Evolutionary conservation across 495 filamentous ascomycete genomes (phyloP).

Genomic region (Penicillium mononematosum): DNA sequence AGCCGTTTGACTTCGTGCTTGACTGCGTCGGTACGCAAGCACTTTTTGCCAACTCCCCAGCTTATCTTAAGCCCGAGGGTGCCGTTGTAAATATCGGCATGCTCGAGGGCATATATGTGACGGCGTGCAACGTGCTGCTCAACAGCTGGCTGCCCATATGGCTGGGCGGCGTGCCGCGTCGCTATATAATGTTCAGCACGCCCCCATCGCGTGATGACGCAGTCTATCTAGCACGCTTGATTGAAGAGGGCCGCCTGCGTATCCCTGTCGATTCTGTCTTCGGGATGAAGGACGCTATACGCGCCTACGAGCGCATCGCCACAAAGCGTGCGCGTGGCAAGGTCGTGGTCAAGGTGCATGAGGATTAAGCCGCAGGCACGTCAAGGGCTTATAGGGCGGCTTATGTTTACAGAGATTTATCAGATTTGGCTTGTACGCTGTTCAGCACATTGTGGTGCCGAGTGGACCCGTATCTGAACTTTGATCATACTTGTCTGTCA

Average conservation of each 20-base stretch:
- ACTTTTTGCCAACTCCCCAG: conserved; percentile 30
- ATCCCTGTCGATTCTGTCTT: conserved; percentile 39
- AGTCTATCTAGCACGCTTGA: conserved; percentile 24
- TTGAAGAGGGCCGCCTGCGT: conserved; percentile 33
- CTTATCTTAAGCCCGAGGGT: conserved; percentile 37
- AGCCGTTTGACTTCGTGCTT: conserved; percentile 39
- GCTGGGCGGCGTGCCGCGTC: conserved; percentile 39
- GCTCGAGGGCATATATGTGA: conserved; percentile 23
- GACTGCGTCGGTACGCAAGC: conserved; percentile 38
- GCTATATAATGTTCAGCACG: conserved; percentile 34
- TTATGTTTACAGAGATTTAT: too few species aligned
- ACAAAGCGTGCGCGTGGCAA: conserved; percentile 39
- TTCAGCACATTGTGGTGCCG: too few species aligned
- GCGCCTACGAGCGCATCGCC: conserved; percentile 34
- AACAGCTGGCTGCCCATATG: conserved; percentile 33
- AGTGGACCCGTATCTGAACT: too few species aligned
- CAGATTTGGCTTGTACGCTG: too few species aligned
- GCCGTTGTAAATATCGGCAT: conserved; percentile 39
- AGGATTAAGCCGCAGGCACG: not conserved
- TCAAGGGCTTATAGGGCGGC: not conserved
- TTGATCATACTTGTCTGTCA: too few species aligned
- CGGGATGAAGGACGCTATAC: conserved; percentile 31
- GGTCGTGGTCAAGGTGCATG: conserved; percentile 34
- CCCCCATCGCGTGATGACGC: conserved; percentile 23
- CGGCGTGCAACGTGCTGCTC: conserved; percentile 27